Evolutionary conservation across 345 rosid genomes (phyloP).

Genomic region (Bruguiera parviflora): DNA sequence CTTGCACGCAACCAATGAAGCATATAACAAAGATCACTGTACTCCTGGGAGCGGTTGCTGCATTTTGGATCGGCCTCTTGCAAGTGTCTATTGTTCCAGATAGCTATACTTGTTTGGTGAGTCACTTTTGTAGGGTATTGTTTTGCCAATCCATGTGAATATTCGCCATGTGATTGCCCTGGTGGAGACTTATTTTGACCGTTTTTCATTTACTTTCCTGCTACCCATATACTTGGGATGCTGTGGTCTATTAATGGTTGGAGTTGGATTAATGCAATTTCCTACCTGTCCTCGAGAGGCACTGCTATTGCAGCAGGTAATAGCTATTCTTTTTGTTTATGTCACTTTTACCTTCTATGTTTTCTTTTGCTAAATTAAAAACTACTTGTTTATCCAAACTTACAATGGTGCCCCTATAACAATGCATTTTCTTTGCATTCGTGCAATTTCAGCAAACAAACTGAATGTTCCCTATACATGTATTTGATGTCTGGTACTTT

Average conservation of each 20-base stretch:
- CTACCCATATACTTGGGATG: constrained; percentile 74
- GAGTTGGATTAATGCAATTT: constrained; percentile 61
- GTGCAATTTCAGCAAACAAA: no score
- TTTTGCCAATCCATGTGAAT: not conserved
- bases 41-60: constrained; percentile 43
- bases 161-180: not conserved
- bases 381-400: not conserved
- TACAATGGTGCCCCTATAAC: no score
- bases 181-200: not conserved
- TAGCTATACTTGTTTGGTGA: constrained; percentile 55
- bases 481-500: no score
- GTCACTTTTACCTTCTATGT: not conserved
- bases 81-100: constrained; percentile 48
- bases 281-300: constrained; percentile 82
- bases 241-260: constrained; percentile 78
- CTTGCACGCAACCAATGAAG: constrained; percentile 36
- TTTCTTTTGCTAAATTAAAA: not conserved
- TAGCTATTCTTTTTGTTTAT: constrained; percentile 4
- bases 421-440: no score
- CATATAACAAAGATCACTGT: constrained; percentile 53
- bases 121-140: constrained; percentile 10
- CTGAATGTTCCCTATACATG: no score
- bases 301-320: constrained; percentile 58
- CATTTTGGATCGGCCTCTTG: constrained; percentile 57
- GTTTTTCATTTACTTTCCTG: constrained; percentile 23